These are phyloP conservation scores for Chrysoporthe austroafricana DNA, from an alignment of 2,329 filamentous ascomycete species.

Conservation along the genomic window DNA sequence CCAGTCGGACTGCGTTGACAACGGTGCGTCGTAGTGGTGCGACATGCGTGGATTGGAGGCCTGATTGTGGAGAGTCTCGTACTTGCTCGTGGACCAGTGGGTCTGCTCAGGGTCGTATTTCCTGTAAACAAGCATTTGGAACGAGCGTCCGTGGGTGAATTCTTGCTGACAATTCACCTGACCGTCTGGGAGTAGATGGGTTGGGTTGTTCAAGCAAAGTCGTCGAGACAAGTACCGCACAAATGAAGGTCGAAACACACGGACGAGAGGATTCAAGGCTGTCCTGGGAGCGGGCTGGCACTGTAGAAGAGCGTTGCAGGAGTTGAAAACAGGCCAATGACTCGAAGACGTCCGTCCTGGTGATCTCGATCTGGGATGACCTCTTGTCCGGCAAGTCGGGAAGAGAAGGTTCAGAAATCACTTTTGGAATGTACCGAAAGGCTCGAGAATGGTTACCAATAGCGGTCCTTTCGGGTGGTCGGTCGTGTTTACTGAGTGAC, in stretches of 20 bases:
- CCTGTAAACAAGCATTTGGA: slow-evolving; percentile 62
- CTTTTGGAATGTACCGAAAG: neutral
- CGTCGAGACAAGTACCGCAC: slow-evolving; percentile 5
- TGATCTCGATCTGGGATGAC: slow-evolving; percentile 5
- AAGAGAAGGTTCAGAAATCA: neutral
- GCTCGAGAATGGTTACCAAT: neutral
- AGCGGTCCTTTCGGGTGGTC: neutral
- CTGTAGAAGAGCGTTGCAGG: slow-evolving; percentile 1
- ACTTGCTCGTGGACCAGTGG: slow-evolving; percentile 59
- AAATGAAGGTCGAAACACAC: slow-evolving; percentile 19
- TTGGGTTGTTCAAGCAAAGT: slow-evolving; percentile 15
- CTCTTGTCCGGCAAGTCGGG: slow-evolving; percentile 6
- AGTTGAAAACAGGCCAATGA: neutral
- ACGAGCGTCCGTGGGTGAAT: slow-evolving; percentile 31
- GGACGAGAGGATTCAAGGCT: slow-evolving; percentile 15
- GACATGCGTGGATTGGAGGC: slow-evolving; percentile 59
- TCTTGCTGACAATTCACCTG: slow-evolving; percentile 6
- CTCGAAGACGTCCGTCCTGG: neutral
- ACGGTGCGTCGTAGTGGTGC: slow-evolving; percentile 55
- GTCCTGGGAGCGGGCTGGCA: slow-evolving; percentile 8
- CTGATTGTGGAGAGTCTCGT: slow-evolving; percentile 50
- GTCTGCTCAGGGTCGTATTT: slow-evolving; percentile 57
- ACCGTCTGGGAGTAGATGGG: slow-evolving; percentile 15
- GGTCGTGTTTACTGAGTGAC: slow-evolving; percentile 1
- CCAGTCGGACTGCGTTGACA: slow-evolving; percentile 61